A percentile compares a stretch with the other conserved stretches of the same genome.
phyloP scores from a whole-genome alignment of 2,329 filamentous ascomycete genomes.

The Mycosphaerella sp. region DNA sequence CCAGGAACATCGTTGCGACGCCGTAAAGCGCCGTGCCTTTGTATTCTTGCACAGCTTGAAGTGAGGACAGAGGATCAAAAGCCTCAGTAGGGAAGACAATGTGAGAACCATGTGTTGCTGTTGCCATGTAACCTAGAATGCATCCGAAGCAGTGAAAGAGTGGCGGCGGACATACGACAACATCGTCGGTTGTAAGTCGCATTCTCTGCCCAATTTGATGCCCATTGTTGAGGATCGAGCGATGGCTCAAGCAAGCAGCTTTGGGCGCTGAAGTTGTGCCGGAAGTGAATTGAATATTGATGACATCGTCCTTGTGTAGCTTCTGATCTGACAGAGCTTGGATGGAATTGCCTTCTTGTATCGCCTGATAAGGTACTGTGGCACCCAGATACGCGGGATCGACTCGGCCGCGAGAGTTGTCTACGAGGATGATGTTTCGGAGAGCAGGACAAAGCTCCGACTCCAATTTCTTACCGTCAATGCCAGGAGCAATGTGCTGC shows the following conservation, averaged over 20 bases:
- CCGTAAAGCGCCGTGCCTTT: constrained; percentile 69
- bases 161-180: constrained; percentile 58
- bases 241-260: constrained; percentile 81
- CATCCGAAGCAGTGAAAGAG: constrained; percentile 73
- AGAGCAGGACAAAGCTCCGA: constrained; percentile 62
- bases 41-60: constrained; percentile 59
- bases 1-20: constrained; percentile 91
- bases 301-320: constrained; percentile 59
- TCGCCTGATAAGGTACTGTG: constrained; percentile 41
- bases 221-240: constrained; percentile 88
- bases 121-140: constrained; percentile 93
- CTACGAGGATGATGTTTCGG: constrained; percentile 64
- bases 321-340: constrained; percentile 42
- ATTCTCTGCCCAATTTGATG: constrained; percentile 76
- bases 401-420: constrained; percentile 61
- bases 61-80: constrained; percentile 70
- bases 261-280: constrained; percentile 87
- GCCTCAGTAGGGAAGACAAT: constrained; percentile 83
- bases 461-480: constrained; percentile 36
- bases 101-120: constrained; percentile 71
- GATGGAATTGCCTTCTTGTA: constrained; percentile 34
- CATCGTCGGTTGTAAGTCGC: constrained; percentile 66
- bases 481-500: constrained; percentile 35
- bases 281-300: constrained; percentile 96
- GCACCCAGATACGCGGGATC: constrained; percentile 40